These are phyloP conservation scores for Schizochytrium sp. DNA, from an alignment of 108 stramenopile genomes.

Conservation along the genomic window DNA sequence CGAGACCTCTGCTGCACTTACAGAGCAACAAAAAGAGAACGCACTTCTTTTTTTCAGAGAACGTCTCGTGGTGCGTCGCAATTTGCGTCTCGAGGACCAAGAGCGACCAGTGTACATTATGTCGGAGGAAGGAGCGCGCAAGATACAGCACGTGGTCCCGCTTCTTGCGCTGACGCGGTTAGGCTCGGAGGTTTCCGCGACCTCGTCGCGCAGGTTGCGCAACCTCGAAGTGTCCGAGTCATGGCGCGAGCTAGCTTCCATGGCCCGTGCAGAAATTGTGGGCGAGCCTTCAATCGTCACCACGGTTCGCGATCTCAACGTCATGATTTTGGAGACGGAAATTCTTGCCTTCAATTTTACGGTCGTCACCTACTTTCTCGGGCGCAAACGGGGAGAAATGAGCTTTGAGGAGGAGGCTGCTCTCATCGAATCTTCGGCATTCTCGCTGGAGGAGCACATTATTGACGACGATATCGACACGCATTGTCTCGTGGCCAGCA, in stretches of 20 bases:
- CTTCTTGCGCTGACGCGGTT: background rate
- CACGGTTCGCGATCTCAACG: background rate
- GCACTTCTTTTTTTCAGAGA: background rate
- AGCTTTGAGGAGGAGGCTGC: background rate
- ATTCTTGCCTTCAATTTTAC: background rate
- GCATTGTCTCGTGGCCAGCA: background rate
- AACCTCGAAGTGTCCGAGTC: background rate
- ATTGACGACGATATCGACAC: background rate
- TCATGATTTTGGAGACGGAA: background rate
- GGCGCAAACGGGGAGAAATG: background rate
- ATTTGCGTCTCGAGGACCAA: background rate
- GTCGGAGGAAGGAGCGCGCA: background rate
- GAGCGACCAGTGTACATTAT: background rate
- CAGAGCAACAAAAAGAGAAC: background rate
- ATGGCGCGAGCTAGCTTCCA: background rate
- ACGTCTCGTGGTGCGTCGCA: background rate
- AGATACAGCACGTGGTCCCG: background rate
- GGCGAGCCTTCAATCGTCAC: background rate
- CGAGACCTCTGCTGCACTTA: background rate
- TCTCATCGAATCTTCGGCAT: background rate
- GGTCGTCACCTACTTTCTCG: background rate
- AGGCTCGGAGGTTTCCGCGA: background rate
- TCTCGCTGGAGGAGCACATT: background rate
- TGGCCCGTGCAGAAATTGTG: background rate
- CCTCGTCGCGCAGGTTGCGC: background rate